Evolutionary conservation across 352 stramenopile species (phyloP), one percentile per base, ranked within the genome.

Genomic region (Phytophthora syringae): DNA sequence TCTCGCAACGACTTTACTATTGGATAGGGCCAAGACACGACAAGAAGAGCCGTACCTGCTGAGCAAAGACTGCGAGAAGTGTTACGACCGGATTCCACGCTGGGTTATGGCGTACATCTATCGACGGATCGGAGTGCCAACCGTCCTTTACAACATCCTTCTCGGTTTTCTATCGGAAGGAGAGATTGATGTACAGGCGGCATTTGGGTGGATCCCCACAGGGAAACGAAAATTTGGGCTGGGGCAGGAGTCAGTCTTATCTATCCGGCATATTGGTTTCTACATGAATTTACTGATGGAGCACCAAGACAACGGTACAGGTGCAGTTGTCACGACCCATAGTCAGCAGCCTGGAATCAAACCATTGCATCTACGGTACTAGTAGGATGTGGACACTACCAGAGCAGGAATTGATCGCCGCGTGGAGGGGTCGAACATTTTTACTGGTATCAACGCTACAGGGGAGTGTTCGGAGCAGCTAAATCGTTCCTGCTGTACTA

Each of bases 401-500:
- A n/a, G n/a, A n/a, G n/a, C n/a, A n/a, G n/a, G n/a, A n/a, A n/a
- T n/a, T n/a, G n/a, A n/a, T n/a, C n/a, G n/a, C n/a, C n/a, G n/a
- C n/a, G n/a, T n/a, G n/a, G n/a, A n/a, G n/a, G n/a, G n/a, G n/a
- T n/a, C n/a, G n/a, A 62, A 62, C 21, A 27, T 48, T 16, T 62
- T 62, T 12, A 62, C 54, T 15, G 54, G 54, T 12, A 62, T 40
- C 13, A 2, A 6, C 3, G 54, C 27, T 4, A 39, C 43, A 1
- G 43, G 54, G 43, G 40, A 3, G 52, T 60, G 3, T 50, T 60
- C 20, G 52, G 52, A 1, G 21, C 52, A 5, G 22, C 21, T 16
- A 62, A 62, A 12, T 53, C 54, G 11, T 62, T 53, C 21, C 30
- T 32, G 54, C 32, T 62, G 20, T 48, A 62, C 20, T 12, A n/a